phyloP scores from a whole-genome alignment of 306 rosid genomes.

The Quercus cerris region DNA sequence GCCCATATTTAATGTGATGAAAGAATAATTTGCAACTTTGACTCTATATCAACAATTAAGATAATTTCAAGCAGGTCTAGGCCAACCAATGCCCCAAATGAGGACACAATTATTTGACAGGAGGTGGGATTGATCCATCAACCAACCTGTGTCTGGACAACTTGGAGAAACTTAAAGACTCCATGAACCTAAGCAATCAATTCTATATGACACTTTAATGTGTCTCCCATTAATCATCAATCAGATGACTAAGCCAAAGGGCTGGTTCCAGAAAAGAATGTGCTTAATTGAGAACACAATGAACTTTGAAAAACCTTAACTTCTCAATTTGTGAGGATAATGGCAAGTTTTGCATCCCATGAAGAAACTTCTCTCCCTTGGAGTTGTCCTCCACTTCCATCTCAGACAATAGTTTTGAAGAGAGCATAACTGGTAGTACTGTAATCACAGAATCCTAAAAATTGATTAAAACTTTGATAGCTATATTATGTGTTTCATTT shows the following conservation, averaged over 20 bases:
- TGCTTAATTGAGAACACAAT: not conserved
- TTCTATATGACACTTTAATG: not conserved
- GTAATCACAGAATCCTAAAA: constrained; percentile 18
- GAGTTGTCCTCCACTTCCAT: constrained; percentile 79
- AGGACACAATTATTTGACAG: not conserved
- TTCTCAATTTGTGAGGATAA: constrained; percentile 69
- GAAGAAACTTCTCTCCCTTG: constrained; percentile 75
- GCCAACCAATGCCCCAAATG: not conserved
- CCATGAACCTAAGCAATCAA: not conserved
- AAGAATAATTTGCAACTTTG: not conserved
- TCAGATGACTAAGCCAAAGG: not conserved
- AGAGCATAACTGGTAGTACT: constrained; percentile 84
- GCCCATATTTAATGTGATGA: not conserved
- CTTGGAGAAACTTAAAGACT: not conserved
- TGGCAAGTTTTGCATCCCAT: constrained; percentile 81
- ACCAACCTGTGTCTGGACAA: not conserved
- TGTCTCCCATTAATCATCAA: not conserved
- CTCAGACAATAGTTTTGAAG: constrained; percentile 82
- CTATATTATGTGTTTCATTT: not conserved
- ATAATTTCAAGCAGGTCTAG: not conserved
- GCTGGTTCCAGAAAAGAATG: not conserved
- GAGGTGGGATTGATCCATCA: not conserved
- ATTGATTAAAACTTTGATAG: not conserved
- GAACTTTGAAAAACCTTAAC: constrained; percentile 47
- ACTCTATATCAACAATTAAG: not conserved